These are phyloP conservation scores for Iris pallida DNA, from an alignment of 116 monocot species.

Conservation along the genomic window DNA sequence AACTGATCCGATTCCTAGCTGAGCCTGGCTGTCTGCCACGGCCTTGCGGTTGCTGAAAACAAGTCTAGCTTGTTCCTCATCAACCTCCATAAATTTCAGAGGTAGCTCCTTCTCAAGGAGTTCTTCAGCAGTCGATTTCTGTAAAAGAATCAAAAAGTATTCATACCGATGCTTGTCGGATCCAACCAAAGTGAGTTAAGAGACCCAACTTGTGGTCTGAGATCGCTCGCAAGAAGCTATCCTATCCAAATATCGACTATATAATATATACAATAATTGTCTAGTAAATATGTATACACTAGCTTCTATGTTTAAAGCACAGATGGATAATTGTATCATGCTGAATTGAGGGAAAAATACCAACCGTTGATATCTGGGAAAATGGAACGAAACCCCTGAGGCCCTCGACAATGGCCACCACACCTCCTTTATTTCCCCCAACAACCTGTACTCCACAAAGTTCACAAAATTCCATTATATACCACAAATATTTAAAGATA, in stretches of 20 bases:
- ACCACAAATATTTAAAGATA: background rate
- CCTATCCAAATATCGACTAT: background rate
- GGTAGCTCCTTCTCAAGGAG: constrained; percentile 79
- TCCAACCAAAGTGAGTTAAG: background rate
- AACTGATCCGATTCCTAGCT: constrained; percentile 97
- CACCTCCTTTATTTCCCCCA: constrained; percentile 93
- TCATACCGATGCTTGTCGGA: background rate
- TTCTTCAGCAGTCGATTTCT: constrained; percentile 92
- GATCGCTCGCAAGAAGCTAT: background rate
- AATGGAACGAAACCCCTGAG: constrained; percentile 94
- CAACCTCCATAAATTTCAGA: constrained; percentile 93
- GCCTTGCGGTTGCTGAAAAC: constrained; percentile 98
- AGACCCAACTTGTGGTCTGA: background rate
- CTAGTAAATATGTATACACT: background rate
- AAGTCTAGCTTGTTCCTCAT: constrained; percentile 88
- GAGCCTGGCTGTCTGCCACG: constrained; percentile 94
- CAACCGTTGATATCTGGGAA: constrained; percentile 90
- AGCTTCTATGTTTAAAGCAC: background rate
- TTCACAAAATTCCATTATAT: background rate
- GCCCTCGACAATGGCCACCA: constrained; percentile 81
- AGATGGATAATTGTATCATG: too few species aligned
- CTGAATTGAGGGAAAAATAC: constrained; percentile 6
- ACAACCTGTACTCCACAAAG: constrained; percentile 41
- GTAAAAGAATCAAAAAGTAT: constrained; percentile 4
- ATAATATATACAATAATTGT: background rate